Evolutionary conservation across 2,329 filamentous ascomycete species (phyloP), one percentile per base, ranked within the genome.

Genomic region (Botrytis byssoidea): DNA sequence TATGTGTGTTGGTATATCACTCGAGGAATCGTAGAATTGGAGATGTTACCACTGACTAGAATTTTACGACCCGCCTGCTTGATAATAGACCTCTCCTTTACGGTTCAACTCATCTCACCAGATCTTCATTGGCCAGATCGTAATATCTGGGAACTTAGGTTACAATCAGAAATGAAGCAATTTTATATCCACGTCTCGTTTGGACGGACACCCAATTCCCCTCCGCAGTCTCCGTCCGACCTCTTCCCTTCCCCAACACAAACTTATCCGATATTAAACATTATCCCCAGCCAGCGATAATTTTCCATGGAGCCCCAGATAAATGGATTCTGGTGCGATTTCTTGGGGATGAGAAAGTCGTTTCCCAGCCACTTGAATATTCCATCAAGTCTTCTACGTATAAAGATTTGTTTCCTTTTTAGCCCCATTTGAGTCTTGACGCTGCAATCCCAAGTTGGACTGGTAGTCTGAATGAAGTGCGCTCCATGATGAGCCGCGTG

Each of bases 111-210:
- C 20, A 25, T 29, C 32, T 55, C n/a, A 32, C 55, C 22, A 20
- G 46, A 32, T 67, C 32, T 69, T 69, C 20, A 55, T 55, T 29
- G 66, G 12, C 40, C 20, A 18, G 12, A 55, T 40, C 46, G 65
- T 25, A 29, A 68, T 68, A 3, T 42, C 35, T 25, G 57, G 7
- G 65, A 40, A 9, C 35, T 22, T 42, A 29, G 18, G 46, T 55
- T 42, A 57, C 48, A 55, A 40, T 14, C 25, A 29, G 65, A 68
- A 48, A 68, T 71, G 29, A 68, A 25, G 40, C 46, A 60, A 72
- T 72, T 72, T 72, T 68, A 68, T 72, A 72, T 72, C 40, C 63
- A 60, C 32, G n/a, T 57, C 70, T 66, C 22, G 35, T 25, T 35
- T 35, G 57, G 40, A 40, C 59, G 35, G 35, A 40, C 35, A 63